Evolutionary conservation across 257 asterid species (phyloP), one percentile per base, ranked within the genome.

Genomic region (Striga asiatica): DNA sequence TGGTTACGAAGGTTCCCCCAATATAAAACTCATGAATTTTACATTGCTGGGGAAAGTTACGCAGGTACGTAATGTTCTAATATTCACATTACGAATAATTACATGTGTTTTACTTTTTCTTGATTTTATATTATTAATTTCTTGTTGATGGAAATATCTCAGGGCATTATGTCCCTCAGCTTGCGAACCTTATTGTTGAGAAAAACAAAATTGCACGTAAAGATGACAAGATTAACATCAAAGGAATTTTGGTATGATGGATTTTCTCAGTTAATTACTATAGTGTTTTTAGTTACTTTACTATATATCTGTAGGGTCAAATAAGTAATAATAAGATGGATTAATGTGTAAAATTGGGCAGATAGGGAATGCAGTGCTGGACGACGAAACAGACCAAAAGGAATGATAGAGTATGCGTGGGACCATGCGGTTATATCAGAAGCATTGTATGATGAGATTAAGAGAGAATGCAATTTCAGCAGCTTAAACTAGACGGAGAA

Each of bases 131-230:
- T n/a, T n/a, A n/a, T n/a, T n/a, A n/a, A n/a, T n/a, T 4, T 34
- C 0, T 9, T 13, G n/a, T n/a, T n/a, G n/a, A n/a, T n/a, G n/a
- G n/a, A 8, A 5, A 1, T 0, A 6, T 43, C 27, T 37, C 58
- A 88, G 97, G 97, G 11, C 97, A 88, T 69, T 88, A 88, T 34
- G 93, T 82, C 35, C 97, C 97, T 46, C 81, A 85, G 56, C 79
- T 88, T 19, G 93, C 95, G 1, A 88, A 82, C 60, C 37, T 69
- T 4, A 58, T 88, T 18, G 55, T 77, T 1, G 92, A 80, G 25
- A 74, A 60, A 20, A 88, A 82, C 39, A 78, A 81, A 62, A 28
- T 41, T 5, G 70, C 70, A 0, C 6, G 58, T 0, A 48, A 46
- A 21, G 52, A 64, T 0, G 67, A 71, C 11, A 9, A 50, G 5